Evolutionary conservation across 2,329 filamentous ascomycete genomes (phyloP).

Genomic region (Blastomyces percursus): DNA sequence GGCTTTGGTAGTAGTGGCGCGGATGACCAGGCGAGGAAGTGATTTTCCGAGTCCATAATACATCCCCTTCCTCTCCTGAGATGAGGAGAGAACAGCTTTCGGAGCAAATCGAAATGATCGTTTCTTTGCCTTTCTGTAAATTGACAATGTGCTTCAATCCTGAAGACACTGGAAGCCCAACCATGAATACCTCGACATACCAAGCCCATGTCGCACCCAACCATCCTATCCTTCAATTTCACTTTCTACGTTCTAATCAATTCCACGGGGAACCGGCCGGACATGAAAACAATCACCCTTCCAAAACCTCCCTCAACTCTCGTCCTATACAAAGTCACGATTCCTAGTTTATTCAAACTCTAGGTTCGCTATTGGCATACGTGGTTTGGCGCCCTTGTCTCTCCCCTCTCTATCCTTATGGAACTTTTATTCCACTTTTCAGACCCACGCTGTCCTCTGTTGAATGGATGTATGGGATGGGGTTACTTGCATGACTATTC

Average conservation of each 20-base stretch:
- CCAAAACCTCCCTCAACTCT: neutral
- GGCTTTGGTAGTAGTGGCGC: constrained; percentile 24
- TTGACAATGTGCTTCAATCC: neutral
- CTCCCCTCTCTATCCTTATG: neutral
- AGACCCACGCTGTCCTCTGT: neutral
- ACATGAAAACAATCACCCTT: neutral
- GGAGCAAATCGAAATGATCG: neutral
- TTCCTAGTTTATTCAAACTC: neutral
- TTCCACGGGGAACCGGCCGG: neutral
- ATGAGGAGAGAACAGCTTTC: neutral
- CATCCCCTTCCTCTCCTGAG: neutral
- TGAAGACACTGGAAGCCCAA: neutral
- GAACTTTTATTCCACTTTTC: neutral
- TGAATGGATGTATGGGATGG: neutral
- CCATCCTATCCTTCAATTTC: neutral
- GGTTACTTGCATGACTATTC: neutral
- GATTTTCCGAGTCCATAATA: neutral
- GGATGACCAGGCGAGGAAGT: constrained; percentile 5
- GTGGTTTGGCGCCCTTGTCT: neutral
- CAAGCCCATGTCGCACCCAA: neutral
- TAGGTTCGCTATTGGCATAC: neutral
- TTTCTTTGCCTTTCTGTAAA: neutral
- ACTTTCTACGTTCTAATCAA: neutral
- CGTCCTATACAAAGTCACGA: neutral
- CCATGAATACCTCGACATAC: neutral